phyloP scores from a whole-genome alignment of 1,139 yeast genomes.

The Pichia sp. region DNA sequence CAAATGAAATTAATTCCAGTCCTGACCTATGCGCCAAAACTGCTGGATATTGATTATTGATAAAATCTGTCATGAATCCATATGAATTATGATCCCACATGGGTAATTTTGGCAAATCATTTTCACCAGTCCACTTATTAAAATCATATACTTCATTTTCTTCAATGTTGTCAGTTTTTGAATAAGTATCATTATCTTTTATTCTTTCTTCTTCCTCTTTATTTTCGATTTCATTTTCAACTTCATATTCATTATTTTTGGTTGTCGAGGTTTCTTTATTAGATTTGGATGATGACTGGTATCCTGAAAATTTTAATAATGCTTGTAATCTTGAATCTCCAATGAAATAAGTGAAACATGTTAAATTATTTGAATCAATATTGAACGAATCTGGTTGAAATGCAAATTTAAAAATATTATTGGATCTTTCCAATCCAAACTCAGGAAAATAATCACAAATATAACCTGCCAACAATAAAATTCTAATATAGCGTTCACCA shows the following conservation, averaged over 20 bases:
- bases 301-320: conserved; percentile 15
- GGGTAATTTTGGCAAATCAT: conserved; percentile 20
- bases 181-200: conserved; percentile 3
- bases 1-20: background rate
- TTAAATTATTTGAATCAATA: conserved; percentile 15
- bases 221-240: background rate
- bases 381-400: conserved; percentile 2
- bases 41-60: conserved; percentile 23
- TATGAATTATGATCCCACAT: conserved; percentile 43
- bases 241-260: background rate
- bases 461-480: conserved; percentile 34
- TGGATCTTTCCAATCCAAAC: conserved; percentile 48
- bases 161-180: background rate
- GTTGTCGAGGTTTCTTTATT: background rate
- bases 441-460: conserved; percentile 43
- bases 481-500: conserved; percentile 43
- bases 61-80: conserved; percentile 53
- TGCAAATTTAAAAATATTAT: conserved; percentile 40
- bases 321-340: conserved; percentile 24
- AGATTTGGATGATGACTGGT: conserved; percentile 4
- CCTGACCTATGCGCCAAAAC: conserved; percentile 8
- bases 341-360: conserved; percentile 21
- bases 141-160: conserved; percentile 13
- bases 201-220: conserved; percentile 14
- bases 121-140: conserved; percentile 24